These are phyloP conservation scores for Beta macrorhiza DNA, from an alignment of 179 eudicot genomes.

Conservation along the genomic window DNA sequence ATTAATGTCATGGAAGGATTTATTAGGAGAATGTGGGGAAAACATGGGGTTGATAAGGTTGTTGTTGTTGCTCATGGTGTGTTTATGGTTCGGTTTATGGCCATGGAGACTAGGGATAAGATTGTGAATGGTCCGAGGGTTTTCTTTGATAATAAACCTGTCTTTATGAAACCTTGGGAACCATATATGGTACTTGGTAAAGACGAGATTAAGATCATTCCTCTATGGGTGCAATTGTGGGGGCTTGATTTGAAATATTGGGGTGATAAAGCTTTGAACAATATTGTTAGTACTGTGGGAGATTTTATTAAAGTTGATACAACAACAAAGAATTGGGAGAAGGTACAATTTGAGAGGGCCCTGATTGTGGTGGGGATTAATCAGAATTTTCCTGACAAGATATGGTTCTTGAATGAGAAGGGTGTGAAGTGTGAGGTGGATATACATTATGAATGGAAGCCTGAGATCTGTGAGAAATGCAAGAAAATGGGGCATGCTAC, in stretches of 20 bases:
- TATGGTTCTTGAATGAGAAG: neutral
- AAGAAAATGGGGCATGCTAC: neutral
- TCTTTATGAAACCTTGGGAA: too few relatives aligned
- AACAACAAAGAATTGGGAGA: neutral
- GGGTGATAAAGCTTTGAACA: neutral
- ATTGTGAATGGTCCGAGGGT: neutral
- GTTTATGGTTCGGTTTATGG: neutral
- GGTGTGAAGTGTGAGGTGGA: neutral
- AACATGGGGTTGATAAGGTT: neutral
- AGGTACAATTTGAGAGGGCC: neutral
- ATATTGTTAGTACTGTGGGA: neutral
- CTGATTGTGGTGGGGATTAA: neutral
- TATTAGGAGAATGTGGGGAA: neutral
- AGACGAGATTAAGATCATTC: neutral
- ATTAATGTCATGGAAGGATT: neutral
- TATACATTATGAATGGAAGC: neutral
- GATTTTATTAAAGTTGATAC: neutral
- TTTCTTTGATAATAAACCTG: conserved; percentile 2
- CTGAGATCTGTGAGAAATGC: neutral
- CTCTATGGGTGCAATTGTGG: neutral
- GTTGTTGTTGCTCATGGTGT: neutral
- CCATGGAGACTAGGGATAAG: neutral
- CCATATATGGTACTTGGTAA: neutral
- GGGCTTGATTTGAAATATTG: neutral
- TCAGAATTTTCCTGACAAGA: too few relatives aligned